These are phyloP conservation scores for Ophiostoma pallidulum DNA, from an alignment of 2,329 filamentous ascomycete genomes.

Conservation along the genomic window DNA sequence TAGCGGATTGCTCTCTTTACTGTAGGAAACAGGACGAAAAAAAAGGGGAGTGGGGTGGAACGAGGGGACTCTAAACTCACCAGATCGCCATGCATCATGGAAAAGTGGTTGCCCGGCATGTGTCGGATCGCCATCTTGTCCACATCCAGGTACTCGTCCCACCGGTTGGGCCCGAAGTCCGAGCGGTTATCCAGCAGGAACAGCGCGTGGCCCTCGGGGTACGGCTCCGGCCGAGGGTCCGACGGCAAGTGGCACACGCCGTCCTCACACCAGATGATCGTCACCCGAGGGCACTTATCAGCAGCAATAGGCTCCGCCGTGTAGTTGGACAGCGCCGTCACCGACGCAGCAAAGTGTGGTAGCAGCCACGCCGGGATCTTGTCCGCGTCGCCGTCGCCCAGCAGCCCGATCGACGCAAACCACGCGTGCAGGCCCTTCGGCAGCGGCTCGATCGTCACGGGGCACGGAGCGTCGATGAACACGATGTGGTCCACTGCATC, in stretches of 20 bases:
- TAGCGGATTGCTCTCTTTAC: too few relatives aligned
- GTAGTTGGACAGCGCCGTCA: slow-evolving; percentile 60
- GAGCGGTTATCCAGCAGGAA: slow-evolving; percentile 66
- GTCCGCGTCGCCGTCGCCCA: slow-evolving; percentile 50
- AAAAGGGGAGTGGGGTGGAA: too few relatives aligned
- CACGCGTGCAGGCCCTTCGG: slow-evolving; percentile 57
- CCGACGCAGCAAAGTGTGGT: slow-evolving; percentile 61
- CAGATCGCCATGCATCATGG: slow-evolving; percentile 59
- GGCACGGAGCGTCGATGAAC: slow-evolving; percentile 58
- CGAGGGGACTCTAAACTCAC: too few relatives aligned
- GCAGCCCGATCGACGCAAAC: slow-evolving; percentile 62
- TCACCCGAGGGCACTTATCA: slow-evolving; percentile 49
- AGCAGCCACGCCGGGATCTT: slow-evolving; percentile 65
- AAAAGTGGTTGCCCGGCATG: slow-evolving; percentile 66
- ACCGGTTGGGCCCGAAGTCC: slow-evolving; percentile 61
- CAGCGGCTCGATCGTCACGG: slow-evolving; percentile 57
- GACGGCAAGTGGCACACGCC: slow-evolving; percentile 59
- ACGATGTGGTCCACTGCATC: slow-evolving; percentile 51
- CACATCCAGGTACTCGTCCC: slow-evolving; percentile 55
- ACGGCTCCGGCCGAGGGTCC: slow-evolving; percentile 55
- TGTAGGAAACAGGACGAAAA: too few relatives aligned
- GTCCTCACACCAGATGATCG: slow-evolving; percentile 62
- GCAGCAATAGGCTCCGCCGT: slow-evolving; percentile 53
- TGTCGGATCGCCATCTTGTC: slow-evolving; percentile 54
- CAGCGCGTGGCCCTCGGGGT: slow-evolving; percentile 50